Evolutionary conservation across 176 grass and related monocot species (phyloP).

Genomic region (Oryza meridionalis): DNA sequence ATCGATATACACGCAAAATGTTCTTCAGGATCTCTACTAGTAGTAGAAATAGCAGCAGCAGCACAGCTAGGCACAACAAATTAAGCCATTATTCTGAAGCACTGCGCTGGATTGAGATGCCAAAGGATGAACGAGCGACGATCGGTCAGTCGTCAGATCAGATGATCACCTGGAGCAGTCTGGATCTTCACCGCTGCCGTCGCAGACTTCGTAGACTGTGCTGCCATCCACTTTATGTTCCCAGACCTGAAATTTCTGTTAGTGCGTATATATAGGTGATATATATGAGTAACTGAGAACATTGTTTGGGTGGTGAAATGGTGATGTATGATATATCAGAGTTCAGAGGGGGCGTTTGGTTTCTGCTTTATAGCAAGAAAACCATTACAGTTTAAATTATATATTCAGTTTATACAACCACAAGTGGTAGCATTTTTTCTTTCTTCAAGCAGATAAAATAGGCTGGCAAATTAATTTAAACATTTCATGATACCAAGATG

Average conservation of each 20-base stretch:
- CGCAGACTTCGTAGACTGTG: constrained; percentile 42
- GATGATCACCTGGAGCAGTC: constrained; percentile 48
- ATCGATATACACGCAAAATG: neutral
- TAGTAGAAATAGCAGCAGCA: no score
- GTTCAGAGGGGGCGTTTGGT: neutral
- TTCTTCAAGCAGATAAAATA: neutral
- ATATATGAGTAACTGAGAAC: neutral
- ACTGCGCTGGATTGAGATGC: neutral
- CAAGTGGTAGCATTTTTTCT: neutral
- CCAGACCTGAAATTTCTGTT: constrained; percentile 37
- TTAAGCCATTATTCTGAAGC: no score
- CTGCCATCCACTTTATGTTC: constrained; percentile 47
- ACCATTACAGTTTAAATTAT: neutral
- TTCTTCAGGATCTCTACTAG: neutral
- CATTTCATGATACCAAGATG: constrained; percentile 5
- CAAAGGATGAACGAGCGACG: neutral
- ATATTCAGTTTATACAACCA: neutral
- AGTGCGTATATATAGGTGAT: neutral
- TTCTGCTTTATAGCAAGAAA: neutral
- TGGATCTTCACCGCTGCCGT: constrained; percentile 52
- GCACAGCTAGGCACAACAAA: neutral
- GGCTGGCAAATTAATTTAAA: neutral
- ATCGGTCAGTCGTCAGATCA: neutral
- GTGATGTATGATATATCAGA: no score
- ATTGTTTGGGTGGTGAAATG: constrained; percentile 7